These are phyloP conservation scores for Allium fistulosum DNA, from an alignment of 106 monocot genomes.

Conservation along the genomic window DNA sequence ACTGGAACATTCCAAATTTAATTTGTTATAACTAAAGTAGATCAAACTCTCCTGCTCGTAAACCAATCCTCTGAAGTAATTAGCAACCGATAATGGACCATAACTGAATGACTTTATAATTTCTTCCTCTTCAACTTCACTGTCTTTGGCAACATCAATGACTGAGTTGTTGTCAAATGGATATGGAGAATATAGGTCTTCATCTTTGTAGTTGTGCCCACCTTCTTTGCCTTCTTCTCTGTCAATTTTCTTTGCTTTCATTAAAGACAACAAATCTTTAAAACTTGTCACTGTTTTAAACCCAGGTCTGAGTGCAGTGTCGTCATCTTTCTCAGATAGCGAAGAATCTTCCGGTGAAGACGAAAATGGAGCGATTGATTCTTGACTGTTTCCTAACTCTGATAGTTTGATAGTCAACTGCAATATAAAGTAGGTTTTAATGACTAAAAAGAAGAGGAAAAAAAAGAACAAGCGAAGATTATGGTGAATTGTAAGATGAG, in stretches of 20 bases:
- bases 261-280: slow-evolving; percentile 48
- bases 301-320: slow-evolving; percentile 74
- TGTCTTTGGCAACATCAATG: slow-evolving; percentile 41
- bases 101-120: slow-evolving; percentile 89
- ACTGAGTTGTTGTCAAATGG: slow-evolving; percentile 57
- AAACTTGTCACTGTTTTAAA: slow-evolving; percentile 75
- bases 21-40: slow-evolving; percentile 46
- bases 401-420: slow-evolving; percentile 63
- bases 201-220: slow-evolving; percentile 40
- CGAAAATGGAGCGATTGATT: slow-evolving; percentile 31
- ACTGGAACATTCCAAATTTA: slow-evolving; percentile 32
- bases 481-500: neutral
- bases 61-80: slow-evolving; percentile 21
- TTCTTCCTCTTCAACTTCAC: slow-evolving; percentile 31
- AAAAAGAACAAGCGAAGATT: neutral
- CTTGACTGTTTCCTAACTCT: slow-evolving; percentile 50
- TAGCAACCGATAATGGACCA: slow-evolving; percentile 55
- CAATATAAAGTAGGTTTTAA: slow-evolving; percentile 8
- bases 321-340: slow-evolving; percentile 42
- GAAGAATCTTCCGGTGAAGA: slow-evolving; percentile 16
- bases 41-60: slow-evolving; percentile 36
- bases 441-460: slow-evolving; percentile 2
- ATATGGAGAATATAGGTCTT: slow-evolving; percentile 34
- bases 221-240: slow-evolving; percentile 60
- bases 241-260: slow-evolving; percentile 37